phyloP scores from a whole-genome alignment of 805 yeast genomes.

The Kodamaea laetipori region DNA sequence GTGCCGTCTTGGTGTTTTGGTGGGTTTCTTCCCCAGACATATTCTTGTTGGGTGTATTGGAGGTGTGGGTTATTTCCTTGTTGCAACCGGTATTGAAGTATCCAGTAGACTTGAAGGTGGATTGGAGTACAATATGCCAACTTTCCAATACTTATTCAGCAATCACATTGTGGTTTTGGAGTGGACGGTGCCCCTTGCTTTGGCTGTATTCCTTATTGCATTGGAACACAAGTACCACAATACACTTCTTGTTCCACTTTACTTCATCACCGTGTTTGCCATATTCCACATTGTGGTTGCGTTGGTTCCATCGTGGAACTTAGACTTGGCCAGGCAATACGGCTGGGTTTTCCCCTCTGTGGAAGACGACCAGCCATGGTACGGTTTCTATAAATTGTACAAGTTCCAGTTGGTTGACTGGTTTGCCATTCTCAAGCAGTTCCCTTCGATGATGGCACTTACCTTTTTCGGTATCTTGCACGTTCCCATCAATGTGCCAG shows the following conservation, averaged over 20 bases:
- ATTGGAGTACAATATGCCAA: slow-evolving; percentile 60
- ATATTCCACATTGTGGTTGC: slow-evolving; percentile 70
- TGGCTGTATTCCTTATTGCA: slow-evolving; percentile 62
- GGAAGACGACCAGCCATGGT: slow-evolving; percentile 80
- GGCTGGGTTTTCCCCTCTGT: slow-evolving; percentile 88
- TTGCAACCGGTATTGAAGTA: slow-evolving; percentile 90
- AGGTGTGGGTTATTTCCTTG: slow-evolving; percentile 93
- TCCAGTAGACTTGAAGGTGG: slow-evolving; percentile 80
- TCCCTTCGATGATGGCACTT: slow-evolving; percentile 93
- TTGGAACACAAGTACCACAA: slow-evolving; percentile 58
- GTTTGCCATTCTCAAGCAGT: slow-evolving; percentile 61
- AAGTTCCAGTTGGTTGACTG: slow-evolving; percentile 74
- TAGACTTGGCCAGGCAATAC: slow-evolving; percentile 59
- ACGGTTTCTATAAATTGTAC: slow-evolving; percentile 74
- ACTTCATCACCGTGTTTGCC: slow-evolving; percentile 70
- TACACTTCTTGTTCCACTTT: slow-evolving; percentile 78
- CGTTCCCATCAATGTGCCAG: slow-evolving; percentile 97
- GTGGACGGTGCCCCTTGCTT: slow-evolving; percentile 69
- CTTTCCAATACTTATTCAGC: slow-evolving; percentile 54
- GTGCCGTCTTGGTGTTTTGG: slow-evolving; percentile 77
- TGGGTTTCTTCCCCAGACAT: slow-evolving; percentile 95
- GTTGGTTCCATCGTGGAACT: slow-evolving; percentile 63
- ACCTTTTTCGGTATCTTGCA: slow-evolving; percentile 95
- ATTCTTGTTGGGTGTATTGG: slow-evolving; percentile 97
- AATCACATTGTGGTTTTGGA: slow-evolving; percentile 32